Evolutionary conservation across 176 grass and related monocot species (phyloP).

Genomic region (Oropetium thomaeum): DNA sequence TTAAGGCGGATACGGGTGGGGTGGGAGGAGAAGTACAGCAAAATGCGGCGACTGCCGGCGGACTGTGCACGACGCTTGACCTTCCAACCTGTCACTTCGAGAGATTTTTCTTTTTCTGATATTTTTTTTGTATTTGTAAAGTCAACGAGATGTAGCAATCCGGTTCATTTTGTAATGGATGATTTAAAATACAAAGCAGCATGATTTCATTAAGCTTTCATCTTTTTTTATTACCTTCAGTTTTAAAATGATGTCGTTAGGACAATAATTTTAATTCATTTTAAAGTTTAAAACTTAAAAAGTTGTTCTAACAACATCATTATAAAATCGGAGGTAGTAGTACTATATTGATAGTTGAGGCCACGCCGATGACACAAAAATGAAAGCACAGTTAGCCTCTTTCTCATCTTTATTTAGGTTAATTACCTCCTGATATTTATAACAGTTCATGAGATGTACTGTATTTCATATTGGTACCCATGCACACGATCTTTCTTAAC

Average conservation of each 20-base stretch:
- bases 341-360: too few species aligned
- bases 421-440: too few species aligned
- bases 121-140: background rate
- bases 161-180: too few species aligned
- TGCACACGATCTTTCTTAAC: background rate
- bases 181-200: too few species aligned
- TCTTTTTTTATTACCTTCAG: too few species aligned
- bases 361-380: background rate
- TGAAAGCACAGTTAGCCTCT: background rate
- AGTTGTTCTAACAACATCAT: too few species aligned
- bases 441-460: background rate
- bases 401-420: background rate
- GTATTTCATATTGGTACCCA: background rate
- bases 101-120: background rate
- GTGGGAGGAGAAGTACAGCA: background rate
- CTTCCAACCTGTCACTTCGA: background rate
- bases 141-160: background rate
- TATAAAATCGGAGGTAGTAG: too few species aligned
- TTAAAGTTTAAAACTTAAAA: too few species aligned
- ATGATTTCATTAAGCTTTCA: too few species aligned
- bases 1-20: slow-evolving; percentile 5
- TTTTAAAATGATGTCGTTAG: too few species aligned
- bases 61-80: background rate
- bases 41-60: background rate
- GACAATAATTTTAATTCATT: too few species aligned